These are phyloP conservation scores for Flaveria brownii DNA, from an alignment of 129 eudicot species.

Conservation along the genomic window DNA sequence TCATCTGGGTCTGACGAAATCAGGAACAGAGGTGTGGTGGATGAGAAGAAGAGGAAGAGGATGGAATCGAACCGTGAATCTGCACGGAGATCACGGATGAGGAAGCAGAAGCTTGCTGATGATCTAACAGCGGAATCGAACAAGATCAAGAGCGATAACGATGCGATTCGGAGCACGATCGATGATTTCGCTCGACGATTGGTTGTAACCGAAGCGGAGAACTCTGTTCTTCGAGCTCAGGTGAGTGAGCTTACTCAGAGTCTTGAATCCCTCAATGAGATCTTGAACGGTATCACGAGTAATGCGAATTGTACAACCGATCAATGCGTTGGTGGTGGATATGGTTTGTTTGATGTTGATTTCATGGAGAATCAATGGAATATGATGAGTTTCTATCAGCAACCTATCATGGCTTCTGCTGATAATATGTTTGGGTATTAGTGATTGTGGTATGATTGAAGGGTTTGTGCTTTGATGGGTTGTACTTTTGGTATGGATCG, in stretches of 20 bases:
- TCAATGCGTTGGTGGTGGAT: constrained; percentile 25
- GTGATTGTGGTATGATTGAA: constrained; percentile 11
- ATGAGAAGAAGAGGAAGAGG: constrained; percentile 78
- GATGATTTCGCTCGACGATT: constrained; percentile 43
- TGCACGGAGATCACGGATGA: constrained; percentile 79
- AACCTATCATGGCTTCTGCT: constrained; percentile 69
- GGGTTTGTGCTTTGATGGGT: constrained; percentile 21
- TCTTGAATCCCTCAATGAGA: constrained; percentile 68
- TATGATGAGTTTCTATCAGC: constrained; percentile 57
- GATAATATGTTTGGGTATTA: constrained; percentile 63
- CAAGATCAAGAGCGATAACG: constrained; percentile 53
- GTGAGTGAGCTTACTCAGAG: constrained; percentile 66
- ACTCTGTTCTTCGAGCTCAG: constrained; percentile 79
- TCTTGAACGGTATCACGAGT: constrained; percentile 48
- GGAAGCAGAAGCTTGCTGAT: constrained; percentile 70
- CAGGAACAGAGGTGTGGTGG: constrained; percentile 34
- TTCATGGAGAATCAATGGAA: constrained; percentile 51
- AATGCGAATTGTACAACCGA: constrained; percentile 19
- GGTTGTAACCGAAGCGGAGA: constrained; percentile 62
- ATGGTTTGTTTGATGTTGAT: constrained; percentile 41
- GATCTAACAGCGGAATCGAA: constrained; percentile 54
- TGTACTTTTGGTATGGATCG: constrained; percentile 8
- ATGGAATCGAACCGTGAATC: constrained; percentile 91
- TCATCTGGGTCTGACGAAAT: constrained; percentile 32
- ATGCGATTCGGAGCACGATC: constrained; percentile 49